A percentile compares a stretch with the other conserved stretches of the same genome.
These are phyloP conservation scores for Pseudopithomyces maydicus DNA, from an alignment of 2,329 filamentous ascomycete genomes.

Conservation along the genomic window DNA sequence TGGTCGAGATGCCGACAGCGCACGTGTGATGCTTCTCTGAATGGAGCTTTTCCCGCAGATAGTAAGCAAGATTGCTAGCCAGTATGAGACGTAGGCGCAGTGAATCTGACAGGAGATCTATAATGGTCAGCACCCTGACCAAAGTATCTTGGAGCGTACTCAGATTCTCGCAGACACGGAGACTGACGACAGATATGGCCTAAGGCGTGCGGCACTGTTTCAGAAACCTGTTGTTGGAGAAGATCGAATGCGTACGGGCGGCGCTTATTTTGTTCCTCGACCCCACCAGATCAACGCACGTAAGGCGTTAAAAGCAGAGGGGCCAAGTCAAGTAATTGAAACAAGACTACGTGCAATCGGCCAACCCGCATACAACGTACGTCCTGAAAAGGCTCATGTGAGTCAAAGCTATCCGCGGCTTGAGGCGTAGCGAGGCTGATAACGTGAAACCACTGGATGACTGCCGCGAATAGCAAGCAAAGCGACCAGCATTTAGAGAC, in stretches of 20 bases:
- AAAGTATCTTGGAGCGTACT: not conserved
- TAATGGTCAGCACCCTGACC: conserved; percentile 19
- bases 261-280: conserved; percentile 1
- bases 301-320: not conserved
- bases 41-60: conserved; percentile 75
- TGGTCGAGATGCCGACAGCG: conserved; percentile 85
- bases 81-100: conserved; percentile 68
- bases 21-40: conserved; percentile 81
- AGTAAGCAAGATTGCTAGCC: conserved; percentile 78
- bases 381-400: no score
- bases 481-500: no score
- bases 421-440: no score
- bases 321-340: no score
- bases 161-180: conserved; percentile 5
- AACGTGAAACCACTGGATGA: no score
- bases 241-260: not conserved
- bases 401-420: no score
- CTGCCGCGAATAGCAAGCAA: no score
- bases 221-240: not conserved
- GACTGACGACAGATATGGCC: not conserved
- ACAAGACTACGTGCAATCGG: no score
- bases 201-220: not conserved
- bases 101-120: conserved; percentile 39
- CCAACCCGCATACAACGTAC: no score
- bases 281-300: not conserved